These are phyloP conservation scores for Blastobotrys persicus DNA, from an alignment of 1,139 yeast species.

Conservation along the genomic window DNA sequence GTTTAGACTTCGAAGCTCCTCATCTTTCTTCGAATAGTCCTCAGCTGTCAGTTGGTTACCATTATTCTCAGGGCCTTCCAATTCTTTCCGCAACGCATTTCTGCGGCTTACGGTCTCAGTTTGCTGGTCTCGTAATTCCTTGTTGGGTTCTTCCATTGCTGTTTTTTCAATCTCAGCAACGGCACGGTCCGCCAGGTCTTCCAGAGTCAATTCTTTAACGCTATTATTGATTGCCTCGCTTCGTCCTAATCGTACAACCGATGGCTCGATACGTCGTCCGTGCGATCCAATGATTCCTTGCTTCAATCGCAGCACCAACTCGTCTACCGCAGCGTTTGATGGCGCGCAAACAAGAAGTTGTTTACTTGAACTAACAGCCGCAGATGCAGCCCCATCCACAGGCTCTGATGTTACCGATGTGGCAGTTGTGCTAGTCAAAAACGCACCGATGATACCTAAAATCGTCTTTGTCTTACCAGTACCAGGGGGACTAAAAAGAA, in stretches of 20 bases:
- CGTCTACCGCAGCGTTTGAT: conserved; percentile 98
- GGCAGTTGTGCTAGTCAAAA: conserved; percentile 48
- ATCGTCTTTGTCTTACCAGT: conserved; percentile 98
- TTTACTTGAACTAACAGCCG: conserved; percentile 35
- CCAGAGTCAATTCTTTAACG: conserved; percentile 80
- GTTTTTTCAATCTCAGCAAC: conserved; percentile 47
- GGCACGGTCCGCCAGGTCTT: conserved; percentile 76
- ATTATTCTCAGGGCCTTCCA: conserved; percentile 29
- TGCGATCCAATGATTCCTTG: conserved; percentile 57
- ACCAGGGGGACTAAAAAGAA: conserved; percentile 68
- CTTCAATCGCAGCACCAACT: conserved; percentile 80
- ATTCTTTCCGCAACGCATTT: conserved; percentile 46
- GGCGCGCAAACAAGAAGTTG: conserved; percentile 92
- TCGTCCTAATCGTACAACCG: conserved; percentile 85
- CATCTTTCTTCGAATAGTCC: conserved; percentile 29
- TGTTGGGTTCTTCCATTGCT: conserved; percentile 37
- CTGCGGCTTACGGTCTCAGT: conserved; percentile 52
- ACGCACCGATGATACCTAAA: conserved; percentile 83
- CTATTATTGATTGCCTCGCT: conserved; percentile 83
- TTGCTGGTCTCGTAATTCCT: conserved; percentile 53
- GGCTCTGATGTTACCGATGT: conserved; percentile 35
- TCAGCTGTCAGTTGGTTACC: conserved; percentile 29
- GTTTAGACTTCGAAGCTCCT: conserved; percentile 48
- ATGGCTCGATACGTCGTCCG: conserved; percentile 62
- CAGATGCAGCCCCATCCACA: conserved; percentile 9